Evolutionary conservation across 2,329 filamentous ascomycete species (phyloP).

Genomic region (Fusarium abutilonis): DNA sequence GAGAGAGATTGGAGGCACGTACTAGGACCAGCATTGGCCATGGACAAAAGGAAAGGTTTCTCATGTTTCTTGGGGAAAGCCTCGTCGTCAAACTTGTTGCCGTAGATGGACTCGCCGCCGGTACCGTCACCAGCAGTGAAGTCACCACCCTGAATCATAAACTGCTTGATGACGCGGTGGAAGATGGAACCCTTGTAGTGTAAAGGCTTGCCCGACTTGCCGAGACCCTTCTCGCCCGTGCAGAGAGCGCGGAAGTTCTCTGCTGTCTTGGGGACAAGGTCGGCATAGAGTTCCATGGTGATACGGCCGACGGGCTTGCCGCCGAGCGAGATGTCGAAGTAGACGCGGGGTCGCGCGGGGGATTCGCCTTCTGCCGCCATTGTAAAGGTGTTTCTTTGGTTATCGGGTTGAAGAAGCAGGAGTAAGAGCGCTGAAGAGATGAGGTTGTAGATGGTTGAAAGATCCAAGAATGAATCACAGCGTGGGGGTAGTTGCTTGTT

Average conservation of each 20-base stretch:
- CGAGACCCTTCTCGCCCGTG: slow-evolving; percentile 91
- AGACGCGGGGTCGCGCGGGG: slow-evolving; percentile 79
- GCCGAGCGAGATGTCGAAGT: slow-evolving; percentile 91
- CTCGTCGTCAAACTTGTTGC: slow-evolving; percentile 96
- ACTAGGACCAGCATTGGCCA: slow-evolving; percentile 97
- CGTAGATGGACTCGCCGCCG: slow-evolving; percentile 96
- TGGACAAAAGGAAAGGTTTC: slow-evolving; percentile 90
- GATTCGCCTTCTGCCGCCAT: slow-evolving; percentile 56
- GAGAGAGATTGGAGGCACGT: slow-evolving; percentile 47
- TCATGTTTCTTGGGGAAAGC: slow-evolving; percentile 94
- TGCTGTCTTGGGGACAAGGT: slow-evolving; percentile 89
- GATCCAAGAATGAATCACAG: slow-evolving; percentile 11
- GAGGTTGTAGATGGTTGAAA: slow-evolving; percentile 6
- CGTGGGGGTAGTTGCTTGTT: slow-evolving; percentile 13
- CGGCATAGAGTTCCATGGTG: slow-evolving; percentile 81
- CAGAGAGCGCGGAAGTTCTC: slow-evolving; percentile 96
- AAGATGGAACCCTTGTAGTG: slow-evolving; percentile 94
- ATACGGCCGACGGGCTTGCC: slow-evolving; percentile 78
- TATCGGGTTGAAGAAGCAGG: not conserved
- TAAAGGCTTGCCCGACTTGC: slow-evolving; percentile 83
- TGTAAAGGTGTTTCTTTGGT: slow-evolving; percentile 15
- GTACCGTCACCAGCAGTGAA: slow-evolving; percentile 96
- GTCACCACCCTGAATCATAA: slow-evolving; percentile 96
- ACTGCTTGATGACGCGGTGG: slow-evolving; percentile 97
- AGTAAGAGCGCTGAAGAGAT: slow-evolving; percentile 11